These are phyloP conservation scores for Miscanthus sacchariflorus DNA, from an alignment of 202 grass and related monocot species.

Conservation along the genomic window DNA sequence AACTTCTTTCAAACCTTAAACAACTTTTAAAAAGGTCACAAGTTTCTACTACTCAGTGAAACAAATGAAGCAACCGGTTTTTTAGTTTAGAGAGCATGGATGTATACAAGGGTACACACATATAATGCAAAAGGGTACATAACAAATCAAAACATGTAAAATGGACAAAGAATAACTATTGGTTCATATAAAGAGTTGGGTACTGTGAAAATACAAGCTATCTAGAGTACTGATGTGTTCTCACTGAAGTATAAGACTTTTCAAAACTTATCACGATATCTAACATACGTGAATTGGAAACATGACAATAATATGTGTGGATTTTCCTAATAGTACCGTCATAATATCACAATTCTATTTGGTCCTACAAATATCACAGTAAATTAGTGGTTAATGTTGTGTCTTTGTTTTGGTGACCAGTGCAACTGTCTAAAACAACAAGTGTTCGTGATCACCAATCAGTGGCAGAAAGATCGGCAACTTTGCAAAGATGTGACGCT, in stretches of 20 bases:
- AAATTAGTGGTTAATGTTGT: background rate
- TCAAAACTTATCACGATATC: background rate
- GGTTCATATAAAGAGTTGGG: background rate
- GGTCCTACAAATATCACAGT: background rate
- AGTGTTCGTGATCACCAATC: background rate
- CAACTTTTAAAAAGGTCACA: background rate
- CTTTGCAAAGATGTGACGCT: background rate
- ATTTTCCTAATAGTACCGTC: background rate
- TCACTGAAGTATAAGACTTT: background rate
- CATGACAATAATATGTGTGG: background rate
- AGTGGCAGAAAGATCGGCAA: background rate
- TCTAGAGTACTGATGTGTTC: background rate
- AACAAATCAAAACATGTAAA: background rate
- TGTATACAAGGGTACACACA: background rate
- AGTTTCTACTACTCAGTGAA: conserved; percentile 8
- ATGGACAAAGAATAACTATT: background rate
- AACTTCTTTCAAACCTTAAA: conserved; percentile 9
- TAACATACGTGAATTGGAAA: background rate
- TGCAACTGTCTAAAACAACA: background rate
- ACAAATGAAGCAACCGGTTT: background rate
- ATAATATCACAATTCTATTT: background rate
- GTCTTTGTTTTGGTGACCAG: background rate
- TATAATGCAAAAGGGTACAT: background rate
- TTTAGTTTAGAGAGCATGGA: conserved; percentile 2
- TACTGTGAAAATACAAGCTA: conserved; percentile 1